phyloP scores from a whole-genome alignment of 805 yeast species.

The Lipomyces yamadae region DNA sequence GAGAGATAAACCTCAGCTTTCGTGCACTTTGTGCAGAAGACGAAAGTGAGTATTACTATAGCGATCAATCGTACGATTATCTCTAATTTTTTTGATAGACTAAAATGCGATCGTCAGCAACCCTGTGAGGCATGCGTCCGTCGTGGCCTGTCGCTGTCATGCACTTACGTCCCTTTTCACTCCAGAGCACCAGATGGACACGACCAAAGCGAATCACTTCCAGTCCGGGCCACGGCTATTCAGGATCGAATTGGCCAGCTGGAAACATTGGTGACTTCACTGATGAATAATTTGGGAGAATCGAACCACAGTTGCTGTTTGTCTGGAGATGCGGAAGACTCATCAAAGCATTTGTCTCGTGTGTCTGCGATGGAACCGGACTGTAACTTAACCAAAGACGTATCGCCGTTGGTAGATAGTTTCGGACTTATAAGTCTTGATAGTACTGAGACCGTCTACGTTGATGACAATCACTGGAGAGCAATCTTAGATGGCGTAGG shows the following conservation, averaged over 20 bases:
- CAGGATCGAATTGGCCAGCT: background rate
- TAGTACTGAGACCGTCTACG: background rate
- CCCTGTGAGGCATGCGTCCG: constrained; percentile 45
- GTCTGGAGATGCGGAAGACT: too few species aligned
- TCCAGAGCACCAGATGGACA: constrained; percentile 16
- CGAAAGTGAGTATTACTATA: constrained; percentile 38
- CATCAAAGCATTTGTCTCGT: too few species aligned
- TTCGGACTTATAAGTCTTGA: background rate
- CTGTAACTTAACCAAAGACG: too few species aligned
- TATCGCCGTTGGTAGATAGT: background rate
- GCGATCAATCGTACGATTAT: background rate
- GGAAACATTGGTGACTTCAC: too few species aligned
- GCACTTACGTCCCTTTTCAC: constrained; percentile 15
- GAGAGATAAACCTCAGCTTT: constrained; percentile 36
- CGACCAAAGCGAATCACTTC: background rate
- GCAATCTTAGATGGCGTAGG: background rate
- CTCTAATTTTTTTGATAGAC: constrained; percentile 8
- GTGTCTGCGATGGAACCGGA: too few species aligned
- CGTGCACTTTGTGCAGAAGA: constrained; percentile 45
- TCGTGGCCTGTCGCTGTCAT: constrained; percentile 38
- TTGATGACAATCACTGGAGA: background rate
- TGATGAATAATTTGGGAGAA: too few species aligned
- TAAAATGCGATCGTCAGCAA: constrained; percentile 45
- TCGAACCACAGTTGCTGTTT: too few species aligned
- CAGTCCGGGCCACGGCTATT: background rate